A percentile compares a stretch with the other conserved stretches of the same genome.
These are phyloP conservation scores for Diphasiastrum complanatum DNA, from an alignment of 83 land plant species.

Conservation along the genomic window DNA sequence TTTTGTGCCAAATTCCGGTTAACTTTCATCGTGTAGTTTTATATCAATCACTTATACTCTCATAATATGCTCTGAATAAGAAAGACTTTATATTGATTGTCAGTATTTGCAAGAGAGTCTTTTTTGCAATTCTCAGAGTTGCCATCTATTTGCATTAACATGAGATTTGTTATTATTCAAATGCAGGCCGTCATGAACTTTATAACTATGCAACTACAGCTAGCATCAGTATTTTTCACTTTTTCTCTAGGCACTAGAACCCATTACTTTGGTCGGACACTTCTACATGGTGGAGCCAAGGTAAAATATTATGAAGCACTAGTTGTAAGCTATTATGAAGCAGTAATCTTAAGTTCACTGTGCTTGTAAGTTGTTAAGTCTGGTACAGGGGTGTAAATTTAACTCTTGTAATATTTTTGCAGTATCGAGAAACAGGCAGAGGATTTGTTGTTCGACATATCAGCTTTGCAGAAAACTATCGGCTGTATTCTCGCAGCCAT, in stretches of 20 bases:
- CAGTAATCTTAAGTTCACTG: too few species aligned
- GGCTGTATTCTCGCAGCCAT: constrained; percentile 40
- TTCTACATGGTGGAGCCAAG: constrained; percentile 45
- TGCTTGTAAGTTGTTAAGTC: too few species aligned
- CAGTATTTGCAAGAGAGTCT: too few species aligned
- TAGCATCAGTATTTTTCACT: constrained; percentile 38
- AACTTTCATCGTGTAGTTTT: too few species aligned
- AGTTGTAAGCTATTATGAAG: too few species aligned
- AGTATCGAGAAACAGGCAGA: constrained; percentile 44
- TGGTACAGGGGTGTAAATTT: too few species aligned
- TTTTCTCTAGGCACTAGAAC: constrained; percentile 40
- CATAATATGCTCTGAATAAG: too few species aligned
- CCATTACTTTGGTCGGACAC: constrained; percentile 38
- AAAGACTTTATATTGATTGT: too few species aligned
- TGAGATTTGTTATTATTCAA: neutral
- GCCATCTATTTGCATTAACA: neutral
- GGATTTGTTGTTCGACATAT: constrained; percentile 41
- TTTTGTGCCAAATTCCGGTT: too few species aligned
- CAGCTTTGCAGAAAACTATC: constrained; percentile 38
- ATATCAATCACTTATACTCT: too few species aligned
- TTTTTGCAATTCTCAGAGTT: too few species aligned
- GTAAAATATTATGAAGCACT: constrained; percentile 4
- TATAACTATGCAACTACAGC: constrained; percentile 34
- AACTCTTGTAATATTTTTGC: constrained; percentile 1
- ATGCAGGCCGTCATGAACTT: constrained; percentile 23